Evolutionary conservation across 495 filamentous ascomycete genomes (phyloP), one percentile per base, ranked within the genome.

Genomic region (Cenococcum geophilum): DNA sequence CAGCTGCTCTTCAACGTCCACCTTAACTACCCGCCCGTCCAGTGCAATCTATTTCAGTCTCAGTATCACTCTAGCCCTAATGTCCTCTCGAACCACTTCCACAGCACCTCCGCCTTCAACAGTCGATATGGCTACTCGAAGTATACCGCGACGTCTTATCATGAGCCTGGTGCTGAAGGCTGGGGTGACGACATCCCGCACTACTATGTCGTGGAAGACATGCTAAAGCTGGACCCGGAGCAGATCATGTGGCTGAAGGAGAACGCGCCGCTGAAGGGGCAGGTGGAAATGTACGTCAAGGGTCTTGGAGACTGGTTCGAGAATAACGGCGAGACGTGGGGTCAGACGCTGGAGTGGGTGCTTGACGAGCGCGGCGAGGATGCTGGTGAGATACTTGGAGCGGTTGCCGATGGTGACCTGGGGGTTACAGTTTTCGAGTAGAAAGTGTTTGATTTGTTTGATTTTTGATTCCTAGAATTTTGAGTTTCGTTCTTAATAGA

Each of bases 111-210:
- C 27, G 56, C 65, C 11, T 63, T 61, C 57, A 62, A 52, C 59
- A 61, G 43, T 63, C 72, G 27, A 20, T 67, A 49, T 47, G 45
- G 32, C 51, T 62, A 48, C 64, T 65, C 54, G 55, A 75, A 70
- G 22, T 69, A 57, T 52, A 42, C 37, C 4, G 20, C 71, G 8
- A 67, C 73, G 23, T 43, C 63, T 59, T 56, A 68, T 48, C 70
- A 76, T 52, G 74, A 78, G 18, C 67, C 73, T n/a, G 73, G 73
- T 14, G 69, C 68, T 43, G 77, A 80, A 64, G 83, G 82, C 47
- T 86, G 83, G 83, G 83, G 83, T 32, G 82, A 85, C 62, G 82
- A 83, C 58, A 81, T 84, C 43, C 72, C 74, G 40, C 82, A 85
- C 56, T 85, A 85, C 69, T 85, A 85, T 60, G 75, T 85, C 20